Percentiles rank a stretch among this genome's conserved stretches.
These are phyloP conservation scores for Hemileia vastatrix DNA, from an alignment of 1,284 basidiomycete species.

Conservation along the genomic window DNA sequence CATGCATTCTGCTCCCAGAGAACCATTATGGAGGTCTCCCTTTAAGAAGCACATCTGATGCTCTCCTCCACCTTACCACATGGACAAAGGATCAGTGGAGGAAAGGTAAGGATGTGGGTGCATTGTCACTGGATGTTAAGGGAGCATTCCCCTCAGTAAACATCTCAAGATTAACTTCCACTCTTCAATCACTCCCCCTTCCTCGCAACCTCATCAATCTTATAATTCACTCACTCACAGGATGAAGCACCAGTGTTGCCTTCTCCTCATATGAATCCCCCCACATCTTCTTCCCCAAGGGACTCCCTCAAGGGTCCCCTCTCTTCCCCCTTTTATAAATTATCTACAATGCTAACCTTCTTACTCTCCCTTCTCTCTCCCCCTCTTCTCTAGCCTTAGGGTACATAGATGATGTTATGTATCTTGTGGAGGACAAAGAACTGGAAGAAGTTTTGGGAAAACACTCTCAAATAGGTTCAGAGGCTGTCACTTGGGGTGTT, in stretches of 20 bases:
- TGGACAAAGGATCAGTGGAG: conserved; percentile 12
- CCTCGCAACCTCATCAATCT: neutral
- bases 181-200: neutral
- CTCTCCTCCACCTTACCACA: neutral
- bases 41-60: neutral
- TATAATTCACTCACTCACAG: neutral
- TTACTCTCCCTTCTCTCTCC: neutral
- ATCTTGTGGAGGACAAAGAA: neutral
- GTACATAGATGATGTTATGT: conserved; percentile 5
- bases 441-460: neutral
- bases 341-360: conserved; percentile 1
- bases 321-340: conserved; percentile 8
- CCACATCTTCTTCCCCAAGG: neutral
- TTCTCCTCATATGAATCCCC: conserved; percentile 3
- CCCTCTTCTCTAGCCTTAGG: neutral
- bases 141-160: conserved; percentile 4
- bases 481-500: neutral
- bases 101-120: neutral
- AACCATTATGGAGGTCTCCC: conserved; percentile 5
- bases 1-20: neutral
- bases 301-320: conserved; percentile 10
- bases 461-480: neutral
- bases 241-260: neutral
- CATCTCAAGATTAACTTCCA: neutral
- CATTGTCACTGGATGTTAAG: conserved; percentile 13